Percentiles rank a stretch among this genome's conserved stretches.
Evolutionary conservation across 1,284 basidiomycete genomes (phyloP).

Genomic region (Retiboletus flavoniger): DNA sequence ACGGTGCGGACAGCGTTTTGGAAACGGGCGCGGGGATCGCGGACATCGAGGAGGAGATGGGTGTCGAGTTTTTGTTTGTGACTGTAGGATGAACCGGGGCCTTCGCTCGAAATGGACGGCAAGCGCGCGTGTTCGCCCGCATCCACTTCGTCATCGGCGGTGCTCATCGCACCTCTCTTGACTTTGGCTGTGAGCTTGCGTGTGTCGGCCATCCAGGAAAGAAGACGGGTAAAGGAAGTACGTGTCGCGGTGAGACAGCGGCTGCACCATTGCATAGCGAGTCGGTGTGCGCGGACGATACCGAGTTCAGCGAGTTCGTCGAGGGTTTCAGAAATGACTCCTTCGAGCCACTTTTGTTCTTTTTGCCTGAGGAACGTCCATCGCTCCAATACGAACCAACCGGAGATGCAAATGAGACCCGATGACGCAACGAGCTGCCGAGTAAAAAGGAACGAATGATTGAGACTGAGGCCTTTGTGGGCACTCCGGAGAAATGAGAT

Average conservation of each 20-base stretch:
- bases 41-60: constrained; percentile 25
- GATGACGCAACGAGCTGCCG: constrained; percentile 56
- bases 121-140: background rate
- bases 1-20: constrained; percentile 33
- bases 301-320: constrained; percentile 43
- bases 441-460: background rate
- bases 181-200: background rate
- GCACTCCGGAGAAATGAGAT: background rate
- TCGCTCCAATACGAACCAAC: constrained; percentile 75
- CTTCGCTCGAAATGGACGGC: constrained; percentile 10
- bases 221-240: constrained; percentile 7
- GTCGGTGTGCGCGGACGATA: constrained; percentile 33
- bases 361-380: constrained; percentile 66
- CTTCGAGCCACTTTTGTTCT: constrained; percentile 72
- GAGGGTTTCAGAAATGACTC: constrained; percentile 54
- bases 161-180: background rate
- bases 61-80: constrained; percentile 7
- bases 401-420: constrained; percentile 73
- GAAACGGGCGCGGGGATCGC: constrained; percentile 31
- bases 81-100: background rate
- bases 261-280: constrained; percentile 25
- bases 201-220: constrained; percentile 14
- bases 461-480: background rate
- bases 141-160: background rate
- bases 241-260: constrained; percentile 9